These are phyloP conservation scores for Leccinum variicolor DNA, from an alignment of 768 basidiomycete genomes.

Conservation along the genomic window DNA sequence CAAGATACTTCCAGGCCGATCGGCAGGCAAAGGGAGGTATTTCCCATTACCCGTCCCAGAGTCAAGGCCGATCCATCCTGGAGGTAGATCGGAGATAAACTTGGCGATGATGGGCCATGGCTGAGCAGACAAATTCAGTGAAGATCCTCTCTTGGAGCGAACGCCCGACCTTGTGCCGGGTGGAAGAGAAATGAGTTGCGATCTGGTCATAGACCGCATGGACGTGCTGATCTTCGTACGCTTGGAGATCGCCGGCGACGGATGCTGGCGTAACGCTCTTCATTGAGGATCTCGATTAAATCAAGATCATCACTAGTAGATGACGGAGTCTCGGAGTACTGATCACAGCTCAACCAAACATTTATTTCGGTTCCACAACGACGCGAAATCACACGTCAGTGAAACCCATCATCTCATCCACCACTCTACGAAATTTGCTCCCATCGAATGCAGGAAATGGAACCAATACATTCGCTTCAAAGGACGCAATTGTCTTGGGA, in stretches of 20 bases:
- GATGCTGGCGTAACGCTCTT: slow-evolving; percentile 37
- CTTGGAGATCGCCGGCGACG: slow-evolving; percentile 47
- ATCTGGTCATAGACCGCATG: slow-evolving; percentile 84
- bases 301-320: neutral
- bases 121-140: slow-evolving; percentile 35
- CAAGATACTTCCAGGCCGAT: slow-evolving; percentile 57
- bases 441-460: slow-evolving; percentile 71
- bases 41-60: slow-evolving; percentile 98
- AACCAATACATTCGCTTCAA: slow-evolving; percentile 43
- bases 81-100: slow-evolving; percentile 68
- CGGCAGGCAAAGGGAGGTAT: slow-evolving; percentile 76
- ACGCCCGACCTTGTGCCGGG: slow-evolving; percentile 72
- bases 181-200: slow-evolving; percentile 83
- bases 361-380: neutral
- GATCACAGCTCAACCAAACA: neutral
- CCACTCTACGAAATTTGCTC: slow-evolving; percentile 57
- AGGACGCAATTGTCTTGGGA: slow-evolving; percentile 45
- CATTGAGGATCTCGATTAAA: slow-evolving; percentile 8
- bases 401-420: slow-evolving; percentile 83
- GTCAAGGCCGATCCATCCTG: slow-evolving; percentile 87
- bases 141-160: neutral
- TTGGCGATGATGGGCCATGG: slow-evolving; percentile 85
- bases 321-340: neutral
- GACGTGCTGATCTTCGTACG: slow-evolving; percentile 73
- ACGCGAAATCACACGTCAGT: slow-evolving; percentile 22